Conservation (phyloP, 1,284 basidiomycete genomes). For the Laetiporus sulphureus region DNA sequence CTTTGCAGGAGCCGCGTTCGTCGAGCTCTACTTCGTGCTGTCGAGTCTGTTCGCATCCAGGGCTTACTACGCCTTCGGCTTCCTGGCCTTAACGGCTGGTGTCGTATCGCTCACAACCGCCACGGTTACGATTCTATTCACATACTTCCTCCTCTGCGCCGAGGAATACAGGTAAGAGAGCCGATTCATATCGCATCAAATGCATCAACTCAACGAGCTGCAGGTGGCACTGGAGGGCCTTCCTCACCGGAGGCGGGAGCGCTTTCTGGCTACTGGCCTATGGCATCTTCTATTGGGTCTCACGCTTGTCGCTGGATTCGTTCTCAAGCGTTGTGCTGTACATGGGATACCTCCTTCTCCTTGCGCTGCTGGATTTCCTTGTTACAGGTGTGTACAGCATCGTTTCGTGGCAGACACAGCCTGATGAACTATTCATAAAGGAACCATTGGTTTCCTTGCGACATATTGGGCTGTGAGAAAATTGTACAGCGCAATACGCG, state of each 20-base stretch:
- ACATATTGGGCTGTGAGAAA: conserved; percentile 82
- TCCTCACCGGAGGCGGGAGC: conserved; percentile 90
- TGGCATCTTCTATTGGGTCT: conserved; percentile 84
- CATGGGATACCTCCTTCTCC: conserved; percentile 85
- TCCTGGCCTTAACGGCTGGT: conserved; percentile 83
- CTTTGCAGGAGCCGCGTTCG: conserved; percentile 80
- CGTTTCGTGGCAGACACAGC: background rate
- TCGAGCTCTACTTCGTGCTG: conserved; percentile 93
- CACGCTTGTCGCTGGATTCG: conserved; percentile 79
- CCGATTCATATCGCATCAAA: too few relatives aligned
- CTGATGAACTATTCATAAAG: conserved; percentile 27
- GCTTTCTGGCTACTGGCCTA: conserved; percentile 91
- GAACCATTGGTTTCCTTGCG: conserved; percentile 82
- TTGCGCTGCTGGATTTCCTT: conserved; percentile 83
- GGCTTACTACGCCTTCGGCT: conserved; percentile 94
- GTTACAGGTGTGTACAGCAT: conserved; percentile 59
- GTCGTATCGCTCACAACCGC: conserved; percentile 87
- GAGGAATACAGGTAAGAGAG: conserved; percentile 82
- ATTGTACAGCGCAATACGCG: conserved; percentile 75
- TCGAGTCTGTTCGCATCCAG: conserved; percentile 91
- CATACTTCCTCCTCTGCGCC: conserved; percentile 90
- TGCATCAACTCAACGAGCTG: too few relatives aligned
- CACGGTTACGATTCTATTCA: conserved; percentile 85
- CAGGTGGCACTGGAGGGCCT: conserved; percentile 96
- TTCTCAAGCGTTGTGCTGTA: conserved; percentile 84